Percentiles rank a stretch among this genome's conserved stretches.
Evolutionary conservation across 2,329 filamentous ascomycete genomes (phyloP).

Genomic region (Trichoderma sp.): DNA sequence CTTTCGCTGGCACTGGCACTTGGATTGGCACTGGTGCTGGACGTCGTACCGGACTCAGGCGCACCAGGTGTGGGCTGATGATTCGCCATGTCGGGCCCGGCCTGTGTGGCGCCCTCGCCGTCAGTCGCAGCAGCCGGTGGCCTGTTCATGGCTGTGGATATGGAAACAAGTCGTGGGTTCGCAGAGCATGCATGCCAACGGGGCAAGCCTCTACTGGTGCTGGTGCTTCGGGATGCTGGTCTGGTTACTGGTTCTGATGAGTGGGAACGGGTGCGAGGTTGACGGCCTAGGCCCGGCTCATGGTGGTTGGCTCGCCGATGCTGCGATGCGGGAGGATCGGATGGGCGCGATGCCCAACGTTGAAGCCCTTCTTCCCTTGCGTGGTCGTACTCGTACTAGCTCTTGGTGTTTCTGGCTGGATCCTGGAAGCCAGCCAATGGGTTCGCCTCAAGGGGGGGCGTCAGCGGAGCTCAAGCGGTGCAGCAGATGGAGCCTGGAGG

Average conservation of each 20-base stretch:
- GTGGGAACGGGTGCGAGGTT: conserved; percentile 25
- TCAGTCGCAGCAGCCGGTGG: conserved; percentile 22
- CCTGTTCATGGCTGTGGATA: conserved; percentile 34
- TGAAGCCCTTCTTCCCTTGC: conserved; percentile 7
- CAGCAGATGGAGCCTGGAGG: neutral
- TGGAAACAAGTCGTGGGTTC: conserved; percentile 27
- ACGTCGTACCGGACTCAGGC: conserved; percentile 16
- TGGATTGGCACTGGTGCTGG: conserved; percentile 3
- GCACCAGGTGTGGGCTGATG: conserved; percentile 20
- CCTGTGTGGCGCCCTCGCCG: conserved; percentile 23
- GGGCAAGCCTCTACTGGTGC: conserved; percentile 27
- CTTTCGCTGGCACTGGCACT: conserved; percentile 13
- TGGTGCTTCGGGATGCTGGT: conserved; percentile 16
- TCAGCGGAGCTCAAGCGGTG: conserved; percentile 5
- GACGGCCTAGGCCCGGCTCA: conserved; percentile 32
- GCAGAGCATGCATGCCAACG: conserved; percentile 36
- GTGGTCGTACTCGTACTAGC: neutral
- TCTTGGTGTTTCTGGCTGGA: neutral
- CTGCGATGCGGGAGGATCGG: conserved; percentile 23
- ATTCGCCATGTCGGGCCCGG: conserved; percentile 24
- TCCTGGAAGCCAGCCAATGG: conserved; percentile 12
- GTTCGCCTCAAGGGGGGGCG: neutral
- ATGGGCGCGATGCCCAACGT: conserved; percentile 30
- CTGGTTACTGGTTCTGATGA: conserved; percentile 28
- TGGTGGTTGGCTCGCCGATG: conserved; percentile 35